Percentiles rank a stretch among this genome's conserved stretches.
Evolutionary conservation across 805 yeast species (phyloP).

Genomic region (Wickerhamiella spandovensis): DNA sequence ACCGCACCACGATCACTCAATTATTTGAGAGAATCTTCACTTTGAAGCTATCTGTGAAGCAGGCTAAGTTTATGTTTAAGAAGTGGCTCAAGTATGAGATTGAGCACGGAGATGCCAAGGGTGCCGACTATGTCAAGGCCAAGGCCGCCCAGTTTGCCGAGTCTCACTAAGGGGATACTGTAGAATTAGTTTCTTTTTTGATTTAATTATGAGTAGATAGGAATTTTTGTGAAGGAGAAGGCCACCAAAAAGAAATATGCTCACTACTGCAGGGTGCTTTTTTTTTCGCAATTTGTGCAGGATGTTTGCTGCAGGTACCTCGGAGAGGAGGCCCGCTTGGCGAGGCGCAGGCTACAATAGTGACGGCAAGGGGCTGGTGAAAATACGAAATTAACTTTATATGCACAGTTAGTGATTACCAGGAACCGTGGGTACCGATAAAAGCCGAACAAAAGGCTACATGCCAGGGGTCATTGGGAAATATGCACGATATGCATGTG

Average conservation of each 20-base stretch:
- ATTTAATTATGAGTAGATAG: neutral
- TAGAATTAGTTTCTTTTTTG: too few species aligned
- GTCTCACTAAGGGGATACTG: neutral
- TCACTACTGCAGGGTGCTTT: too few species aligned
- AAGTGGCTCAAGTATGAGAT: slow-evolving; percentile 84
- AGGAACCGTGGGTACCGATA: too few species aligned
- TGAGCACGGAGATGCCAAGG: slow-evolving; percentile 48
- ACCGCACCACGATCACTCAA: slow-evolving; percentile 49
- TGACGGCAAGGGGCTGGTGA: too few species aligned
- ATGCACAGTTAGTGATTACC: too few species aligned
- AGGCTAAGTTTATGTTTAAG: slow-evolving; percentile 86
- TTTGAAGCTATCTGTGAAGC: slow-evolving; percentile 62
- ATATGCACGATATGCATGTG: neutral
- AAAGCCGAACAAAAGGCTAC: neutral
- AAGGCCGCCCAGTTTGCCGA: slow-evolving; percentile 72
- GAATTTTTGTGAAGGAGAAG: too few species aligned
- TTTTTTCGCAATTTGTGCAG: too few species aligned
- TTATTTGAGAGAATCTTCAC: slow-evolving; percentile 69
- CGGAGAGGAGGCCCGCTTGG: too few species aligned
- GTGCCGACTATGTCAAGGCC: slow-evolving; percentile 74
- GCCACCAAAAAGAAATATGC: too few species aligned
- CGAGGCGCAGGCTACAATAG: too few species aligned
- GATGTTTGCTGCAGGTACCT: too few species aligned
- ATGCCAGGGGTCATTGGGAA: neutral
- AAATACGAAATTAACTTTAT: too few species aligned